A percentile compares a stretch with the other conserved stretches of the same genome.
Conservation (phyloP, 345 rosid genomes). For the Boechera retrofracta region DNA sequence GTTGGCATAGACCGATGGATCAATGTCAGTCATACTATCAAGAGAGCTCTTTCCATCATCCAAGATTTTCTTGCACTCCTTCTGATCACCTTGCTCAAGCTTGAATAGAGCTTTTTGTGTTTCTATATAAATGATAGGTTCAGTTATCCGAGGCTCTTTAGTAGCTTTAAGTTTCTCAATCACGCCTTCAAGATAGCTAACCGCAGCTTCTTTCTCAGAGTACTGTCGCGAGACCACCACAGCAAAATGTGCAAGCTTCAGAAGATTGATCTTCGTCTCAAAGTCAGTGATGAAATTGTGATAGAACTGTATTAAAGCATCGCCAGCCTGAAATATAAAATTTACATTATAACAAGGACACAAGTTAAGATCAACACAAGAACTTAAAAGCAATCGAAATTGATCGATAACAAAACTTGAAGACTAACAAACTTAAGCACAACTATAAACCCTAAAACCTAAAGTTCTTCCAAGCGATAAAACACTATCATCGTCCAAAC, state of each 20-base stretch:
- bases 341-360: slow-evolving; percentile 3
- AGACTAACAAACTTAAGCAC: slow-evolving; percentile 16
- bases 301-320: slow-evolving; percentile 86
- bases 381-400: slow-evolving; percentile 11
- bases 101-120: slow-evolving; percentile 86
- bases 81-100: slow-evolving; percentile 89
- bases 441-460: slow-evolving; percentile 24
- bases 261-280: slow-evolving; percentile 97
- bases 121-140: slow-evolving; percentile 86
- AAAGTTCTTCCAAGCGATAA: background rate
- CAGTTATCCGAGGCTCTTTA: slow-evolving; percentile 77
- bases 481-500: background rate
- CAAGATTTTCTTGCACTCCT: slow-evolving; percentile 86
- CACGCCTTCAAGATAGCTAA: slow-evolving; percentile 79
- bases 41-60: slow-evolving; percentile 88
- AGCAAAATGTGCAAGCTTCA: slow-evolving; percentile 97
- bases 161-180: slow-evolving; percentile 84
- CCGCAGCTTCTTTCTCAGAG: slow-evolving; percentile 94
- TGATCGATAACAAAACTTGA: background rate
- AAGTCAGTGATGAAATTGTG: slow-evolving; percentile 94
- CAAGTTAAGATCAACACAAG: background rate
- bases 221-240: slow-evolving; percentile 90
- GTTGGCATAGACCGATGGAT: slow-evolving; percentile 91
- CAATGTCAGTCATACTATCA: slow-evolving; percentile 97
- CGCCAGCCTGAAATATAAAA: slow-evolving; percentile 74